Conservation (phyloP, 805 yeast species). For the Myxozyma kluyveri region DNA sequence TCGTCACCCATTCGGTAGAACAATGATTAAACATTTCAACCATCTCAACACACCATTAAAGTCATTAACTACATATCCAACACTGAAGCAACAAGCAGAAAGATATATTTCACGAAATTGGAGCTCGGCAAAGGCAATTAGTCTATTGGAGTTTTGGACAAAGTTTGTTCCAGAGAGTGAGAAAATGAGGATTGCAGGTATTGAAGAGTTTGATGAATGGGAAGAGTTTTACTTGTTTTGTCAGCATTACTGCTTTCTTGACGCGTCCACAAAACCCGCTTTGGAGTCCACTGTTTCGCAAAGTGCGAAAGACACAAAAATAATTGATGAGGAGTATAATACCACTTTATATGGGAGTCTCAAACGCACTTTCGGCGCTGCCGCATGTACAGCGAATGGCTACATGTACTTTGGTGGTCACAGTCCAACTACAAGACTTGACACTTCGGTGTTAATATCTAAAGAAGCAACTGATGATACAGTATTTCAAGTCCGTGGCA, state of each 20-base stretch:
- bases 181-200: slow-evolving; percentile 44
- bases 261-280: slow-evolving; percentile 57
- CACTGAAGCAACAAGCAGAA: slow-evolving; percentile 46
- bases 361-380: slow-evolving; percentile 18
- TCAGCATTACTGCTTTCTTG: slow-evolving; percentile 69
- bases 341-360: background rate
- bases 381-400: background rate
- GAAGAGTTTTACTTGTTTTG: slow-evolving; percentile 75
- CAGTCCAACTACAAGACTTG: slow-evolving; percentile 26
- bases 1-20: slow-evolving; percentile 64
- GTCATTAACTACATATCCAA: slow-evolving; percentile 59
- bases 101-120: slow-evolving; percentile 54
- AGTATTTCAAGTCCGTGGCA: slow-evolving; percentile 4
- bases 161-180: slow-evolving; percentile 42
- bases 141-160: slow-evolving; percentile 61
- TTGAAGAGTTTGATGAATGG: slow-evolving; percentile 79
- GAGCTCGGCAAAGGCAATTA: slow-evolving; percentile 39
- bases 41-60: slow-evolving; percentile 66
- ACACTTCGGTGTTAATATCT: slow-evolving; percentile 19
- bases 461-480: background rate
- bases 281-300: no score
- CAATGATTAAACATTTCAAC: slow-evolving; percentile 70
- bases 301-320: background rate
- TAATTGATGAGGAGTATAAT: background rate
- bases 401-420: slow-evolving; percentile 21